Evolutionary conservation across 768 basidiomycete species (phyloP).

Genomic region (Mycena indigotica): DNA sequence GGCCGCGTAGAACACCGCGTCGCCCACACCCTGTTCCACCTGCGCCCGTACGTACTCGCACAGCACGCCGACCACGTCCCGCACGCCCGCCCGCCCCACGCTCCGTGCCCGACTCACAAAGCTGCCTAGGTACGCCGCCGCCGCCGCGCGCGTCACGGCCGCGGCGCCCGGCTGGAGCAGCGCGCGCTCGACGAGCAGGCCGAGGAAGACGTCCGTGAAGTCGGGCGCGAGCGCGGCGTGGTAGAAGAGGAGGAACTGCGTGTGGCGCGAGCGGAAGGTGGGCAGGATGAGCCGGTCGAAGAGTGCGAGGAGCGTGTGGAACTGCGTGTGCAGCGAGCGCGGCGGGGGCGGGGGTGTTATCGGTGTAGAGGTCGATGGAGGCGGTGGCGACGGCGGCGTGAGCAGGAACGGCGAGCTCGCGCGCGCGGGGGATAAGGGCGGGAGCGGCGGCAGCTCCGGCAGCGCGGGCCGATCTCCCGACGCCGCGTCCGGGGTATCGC

Average conservation of each 20-base stretch:
- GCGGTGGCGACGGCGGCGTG: conserved; percentile 31
- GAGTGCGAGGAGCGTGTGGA: conserved; percentile 85
- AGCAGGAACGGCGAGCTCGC: conserved; percentile 21
- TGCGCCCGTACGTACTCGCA: conserved; percentile 82
- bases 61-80: conserved; percentile 78
- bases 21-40: conserved; percentile 67
- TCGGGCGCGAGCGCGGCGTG: conserved; percentile 87
- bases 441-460: conserved; percentile 38
- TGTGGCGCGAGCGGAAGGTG: conserved; percentile 96
- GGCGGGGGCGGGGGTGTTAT: conserved; percentile 23
- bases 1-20: conserved; percentile 87
- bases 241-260: conserved; percentile 97
- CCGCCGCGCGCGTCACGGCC: conserved; percentile 83
- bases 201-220: conserved; percentile 91
- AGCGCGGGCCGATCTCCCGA: conserved; percentile 34
- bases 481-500: conserved; percentile 22
- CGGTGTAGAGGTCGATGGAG: conserved; percentile 24
- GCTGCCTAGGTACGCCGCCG: conserved; percentile 90
- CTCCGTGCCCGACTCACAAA: conserved; percentile 90
- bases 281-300: conserved; percentile 93
- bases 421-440: conserved; percentile 25
- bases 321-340: conserved; percentile 58
- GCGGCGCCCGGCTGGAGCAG: conserved; percentile 61
- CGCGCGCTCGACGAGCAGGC: conserved; percentile 90
- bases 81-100: conserved; percentile 73